Evolutionary conservation across 345 rosid species (phyloP).

Genomic region (Viola odorata): DNA sequence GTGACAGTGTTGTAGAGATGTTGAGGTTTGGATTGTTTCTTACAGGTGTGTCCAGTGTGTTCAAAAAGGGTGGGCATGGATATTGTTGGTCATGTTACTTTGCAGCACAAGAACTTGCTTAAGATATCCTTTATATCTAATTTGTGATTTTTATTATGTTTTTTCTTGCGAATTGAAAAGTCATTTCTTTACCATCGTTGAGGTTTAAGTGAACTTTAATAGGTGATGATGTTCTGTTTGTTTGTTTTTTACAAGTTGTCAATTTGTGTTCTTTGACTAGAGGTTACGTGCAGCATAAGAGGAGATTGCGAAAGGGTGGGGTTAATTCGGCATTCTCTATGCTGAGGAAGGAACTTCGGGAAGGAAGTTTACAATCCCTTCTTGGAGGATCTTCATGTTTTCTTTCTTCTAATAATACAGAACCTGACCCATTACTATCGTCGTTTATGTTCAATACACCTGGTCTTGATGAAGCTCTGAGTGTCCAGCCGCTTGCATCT

Average conservation of each 20-base stretch:
- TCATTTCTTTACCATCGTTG: no score
- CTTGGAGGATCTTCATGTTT: constrained; percentile 52
- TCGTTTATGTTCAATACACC: constrained; percentile 54
- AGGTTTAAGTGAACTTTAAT: no score
- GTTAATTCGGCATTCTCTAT: constrained; percentile 48
- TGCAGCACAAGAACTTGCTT: constrained; percentile 63
- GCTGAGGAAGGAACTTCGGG: constrained; percentile 62
- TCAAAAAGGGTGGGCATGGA: constrained; percentile 61
- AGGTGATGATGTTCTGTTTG: no score
- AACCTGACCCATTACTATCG: constrained; percentile 64
- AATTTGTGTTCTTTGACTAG: constrained; percentile 46
- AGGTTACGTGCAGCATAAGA: constrained; percentile 60
- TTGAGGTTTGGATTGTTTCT: constrained; percentile 16
- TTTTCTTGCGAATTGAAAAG: no score
- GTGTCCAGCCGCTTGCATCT: constrained; percentile 17
- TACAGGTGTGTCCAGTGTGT: constrained; percentile 76
- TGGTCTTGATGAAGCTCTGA: constrained; percentile 25
- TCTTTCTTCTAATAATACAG: constrained; percentile 47
- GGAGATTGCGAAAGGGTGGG: constrained; percentile 59
- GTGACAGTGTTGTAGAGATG: no score
- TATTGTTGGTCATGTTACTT: constrained; percentile 65
- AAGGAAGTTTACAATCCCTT: constrained; percentile 62
- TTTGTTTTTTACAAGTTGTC: neutral
- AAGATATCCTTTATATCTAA: constrained; percentile 61
- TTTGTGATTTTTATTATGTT: neutral